A percentile compares a stretch with the other conserved stretches of the same genome.
phyloP scores from a whole-genome alignment of 2,329 filamentous ascomycete genomes.

The Fusarium xyrophilum region DNA sequence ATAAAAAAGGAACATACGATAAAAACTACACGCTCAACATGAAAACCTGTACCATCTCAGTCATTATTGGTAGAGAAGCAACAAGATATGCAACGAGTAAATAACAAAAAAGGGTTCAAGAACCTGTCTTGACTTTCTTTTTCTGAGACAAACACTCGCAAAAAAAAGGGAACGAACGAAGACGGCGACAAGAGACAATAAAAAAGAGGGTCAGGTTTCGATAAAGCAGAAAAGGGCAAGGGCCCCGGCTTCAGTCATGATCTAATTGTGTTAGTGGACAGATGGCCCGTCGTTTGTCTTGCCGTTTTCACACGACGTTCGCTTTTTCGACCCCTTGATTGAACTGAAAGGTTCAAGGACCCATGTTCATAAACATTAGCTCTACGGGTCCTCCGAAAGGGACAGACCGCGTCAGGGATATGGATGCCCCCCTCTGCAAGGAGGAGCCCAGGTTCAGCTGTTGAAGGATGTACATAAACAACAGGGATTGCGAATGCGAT shows the following conservation, averaged over 20 bases:
- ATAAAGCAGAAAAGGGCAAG: constrained; percentile 7
- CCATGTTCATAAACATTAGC: constrained; percentile 6
- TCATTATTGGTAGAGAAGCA: constrained; percentile 17
- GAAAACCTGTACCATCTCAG: constrained; percentile 23
- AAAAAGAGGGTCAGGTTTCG: constrained; percentile 31
- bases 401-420: constrained; percentile 21
- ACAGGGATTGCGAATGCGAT: constrained; percentile 10
- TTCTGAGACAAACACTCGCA: constrained; percentile 5
- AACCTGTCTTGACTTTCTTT: constrained; percentile 28
- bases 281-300: constrained; percentile 17
- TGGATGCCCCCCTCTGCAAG: not conserved
- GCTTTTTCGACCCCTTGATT: constrained; percentile 23
- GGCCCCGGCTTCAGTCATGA: constrained; percentile 21
- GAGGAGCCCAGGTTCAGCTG: not conserved
- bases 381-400: constrained; percentile 22
- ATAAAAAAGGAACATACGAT: constrained; percentile 12
- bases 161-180: constrained; percentile 26
- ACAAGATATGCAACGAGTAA: not conserved
- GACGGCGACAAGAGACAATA: constrained; percentile 27
- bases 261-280: constrained; percentile 32
- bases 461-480: not conserved
- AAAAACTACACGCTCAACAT: constrained; percentile 15
- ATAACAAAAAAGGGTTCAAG: constrained; percentile 21
- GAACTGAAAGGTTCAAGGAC: constrained; percentile 7
- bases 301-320: constrained; percentile 25